Evolutionary conservation across 495 filamentous ascomycete species (phyloP).

Genomic region (Penicillium coffeae): DNA sequence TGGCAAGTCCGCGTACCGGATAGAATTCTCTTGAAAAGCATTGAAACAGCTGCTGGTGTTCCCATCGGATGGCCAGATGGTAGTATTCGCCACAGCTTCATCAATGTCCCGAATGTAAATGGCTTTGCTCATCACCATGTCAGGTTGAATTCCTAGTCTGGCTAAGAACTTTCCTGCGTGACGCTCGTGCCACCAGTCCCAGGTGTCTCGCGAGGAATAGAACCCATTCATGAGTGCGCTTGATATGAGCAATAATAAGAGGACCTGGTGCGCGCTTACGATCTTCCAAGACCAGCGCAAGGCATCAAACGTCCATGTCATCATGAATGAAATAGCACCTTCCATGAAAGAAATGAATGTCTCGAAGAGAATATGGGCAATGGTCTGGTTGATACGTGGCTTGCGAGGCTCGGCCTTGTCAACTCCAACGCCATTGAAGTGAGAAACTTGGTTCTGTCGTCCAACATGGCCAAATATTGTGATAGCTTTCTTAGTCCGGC

Average conservation of each 20-base stretch:
- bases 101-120: slow-evolving; percentile 82
- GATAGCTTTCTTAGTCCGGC: slow-evolving; percentile 84
- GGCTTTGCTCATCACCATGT: slow-evolving; percentile 75
- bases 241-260: slow-evolving; percentile 61
- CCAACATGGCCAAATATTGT: slow-evolving; percentile 87
- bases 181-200: slow-evolving; percentile 81
- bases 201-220: slow-evolving; percentile 62
- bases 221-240: slow-evolving; percentile 69
- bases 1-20: slow-evolving; percentile 28
- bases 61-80: slow-evolving; percentile 30
- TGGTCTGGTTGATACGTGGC: slow-evolving; percentile 61
- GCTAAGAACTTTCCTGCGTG: slow-evolving; percentile 75
- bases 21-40: slow-evolving; percentile 41
- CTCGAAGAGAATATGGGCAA: slow-evolving; percentile 67
- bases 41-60: slow-evolving; percentile 41
- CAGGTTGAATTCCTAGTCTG: slow-evolving; percentile 71
- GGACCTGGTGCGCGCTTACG: slow-evolving; percentile 67
- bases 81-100: slow-evolving; percentile 52
- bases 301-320: slow-evolving; percentile 66
- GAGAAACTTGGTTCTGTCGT: slow-evolving; percentile 60
- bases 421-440: slow-evolving; percentile 52
- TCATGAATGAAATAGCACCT: slow-evolving; percentile 64
- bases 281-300: slow-evolving; percentile 64
- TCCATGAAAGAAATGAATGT: slow-evolving; percentile 63
- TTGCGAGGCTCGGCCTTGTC: slow-evolving; percentile 42